phyloP scores from a whole-genome alignment of 129 eudicot genomes.

The Helianthus annuus region HanXRQr2.0-SUNRISE NC_035449.2:16061869-16062368 shows the following conservation, averaged over 20 bases:
- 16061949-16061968: too few species aligned
- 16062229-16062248: neutral
- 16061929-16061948: too few species aligned
- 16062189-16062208: neutral
- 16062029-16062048: neutral
- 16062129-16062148: neutral
- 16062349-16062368: too few species aligned
- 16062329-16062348: too few species aligned
- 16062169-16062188: neutral
- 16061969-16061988: neutral
- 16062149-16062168: neutral
- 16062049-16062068: constrained; percentile 23
- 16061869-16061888: too few species aligned
- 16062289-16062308: too few species aligned
- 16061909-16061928: too few species aligned
- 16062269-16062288: too few species aligned
- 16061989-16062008: neutral
- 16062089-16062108: constrained; percentile 20
- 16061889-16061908: too few species aligned
- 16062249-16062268: too few species aligned
- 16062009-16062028: neutral
- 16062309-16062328: too few species aligned
- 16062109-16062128: constrained; percentile 19
- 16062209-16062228: neutral
- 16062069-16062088: constrained; percentile 13